Conservation (phyloP, 2,329 filamentous ascomycete genomes). For the Periglandula ipomoeae region DNA sequence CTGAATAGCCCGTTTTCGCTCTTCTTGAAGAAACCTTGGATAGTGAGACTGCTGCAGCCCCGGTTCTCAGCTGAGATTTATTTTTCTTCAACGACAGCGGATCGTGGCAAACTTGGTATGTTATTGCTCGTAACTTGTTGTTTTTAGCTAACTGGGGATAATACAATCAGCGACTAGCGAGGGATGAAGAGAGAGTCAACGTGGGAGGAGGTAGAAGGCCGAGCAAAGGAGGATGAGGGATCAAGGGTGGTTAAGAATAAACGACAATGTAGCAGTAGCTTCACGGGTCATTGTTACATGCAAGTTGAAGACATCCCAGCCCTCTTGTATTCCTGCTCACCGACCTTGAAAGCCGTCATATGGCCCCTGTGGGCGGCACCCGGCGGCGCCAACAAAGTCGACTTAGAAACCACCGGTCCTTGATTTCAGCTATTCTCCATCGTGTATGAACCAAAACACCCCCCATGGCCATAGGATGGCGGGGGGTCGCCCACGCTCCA, state of each 20-base stretch:
- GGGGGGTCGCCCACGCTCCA: background rate
- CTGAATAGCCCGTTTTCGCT: slow-evolving; percentile 6
- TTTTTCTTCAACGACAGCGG: background rate
- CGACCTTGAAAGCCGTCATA: slow-evolving; percentile 4
- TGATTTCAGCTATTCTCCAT: slow-evolving; percentile 8
- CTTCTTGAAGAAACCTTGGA: background rate
- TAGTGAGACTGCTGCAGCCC: background rate
- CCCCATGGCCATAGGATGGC: slow-evolving; percentile 4
- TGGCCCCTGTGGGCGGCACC: slow-evolving; percentile 1
- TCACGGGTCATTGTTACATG: slow-evolving; percentile 1
- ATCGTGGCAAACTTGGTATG: background rate
- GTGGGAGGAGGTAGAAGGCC: background rate
- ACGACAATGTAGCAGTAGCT: background rate
- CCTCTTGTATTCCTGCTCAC: slow-evolving; percentile 11
- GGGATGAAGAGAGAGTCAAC: background rate
- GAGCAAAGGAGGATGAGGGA: background rate
- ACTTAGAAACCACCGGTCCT: background rate
- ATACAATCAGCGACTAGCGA: background rate
- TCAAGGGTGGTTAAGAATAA: background rate
- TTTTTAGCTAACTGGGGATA: background rate
- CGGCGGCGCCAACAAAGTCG: slow-evolving; percentile 1
- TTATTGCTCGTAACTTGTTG: background rate
- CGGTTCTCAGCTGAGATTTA: background rate
- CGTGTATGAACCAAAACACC: slow-evolving; percentile 8
- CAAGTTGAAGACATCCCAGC: slow-evolving; percentile 9